Conservation (phyloP, 1,284 basidiomycete species). For the Inonotus obliquus region DNA sequence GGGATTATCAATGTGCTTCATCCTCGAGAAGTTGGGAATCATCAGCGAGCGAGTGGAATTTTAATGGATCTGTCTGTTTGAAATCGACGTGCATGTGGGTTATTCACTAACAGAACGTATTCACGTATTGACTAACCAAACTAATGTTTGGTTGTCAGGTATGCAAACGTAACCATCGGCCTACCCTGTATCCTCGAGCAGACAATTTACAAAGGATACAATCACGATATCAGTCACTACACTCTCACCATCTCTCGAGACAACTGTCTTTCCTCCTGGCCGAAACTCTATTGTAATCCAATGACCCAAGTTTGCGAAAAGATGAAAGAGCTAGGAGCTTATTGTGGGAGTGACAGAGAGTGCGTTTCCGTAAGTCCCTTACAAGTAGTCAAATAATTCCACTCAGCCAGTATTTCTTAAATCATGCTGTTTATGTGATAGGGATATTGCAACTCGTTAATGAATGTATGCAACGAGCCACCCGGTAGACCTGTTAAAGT, state of each 20-base stretch:
- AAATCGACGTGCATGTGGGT: slow-evolving; percentile 59
- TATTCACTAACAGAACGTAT: neutral
- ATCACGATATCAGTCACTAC: slow-evolving; percentile 38
- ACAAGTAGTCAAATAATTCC: no score
- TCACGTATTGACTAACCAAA: neutral
- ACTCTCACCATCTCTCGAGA: slow-evolving; percentile 55
- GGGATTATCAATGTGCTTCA: slow-evolving; percentile 65
- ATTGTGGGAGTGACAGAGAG: slow-evolving; percentile 56
- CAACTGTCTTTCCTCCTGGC: slow-evolving; percentile 45
- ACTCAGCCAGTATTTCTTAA: slow-evolving; percentile 12
- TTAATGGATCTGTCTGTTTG: slow-evolving; percentile 59
- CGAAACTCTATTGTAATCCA: slow-evolving; percentile 55
- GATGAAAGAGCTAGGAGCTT: slow-evolving; percentile 38
- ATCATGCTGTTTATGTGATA: neutral
- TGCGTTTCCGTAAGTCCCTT: slow-evolving; percentile 37
- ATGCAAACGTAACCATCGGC: slow-evolving; percentile 41
- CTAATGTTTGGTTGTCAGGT: neutral
- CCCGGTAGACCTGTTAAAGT: slow-evolving; percentile 33
- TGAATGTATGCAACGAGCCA: slow-evolving; percentile 29
- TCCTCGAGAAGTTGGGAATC: slow-evolving; percentile 34
- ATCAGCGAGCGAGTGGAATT: slow-evolving; percentile 40
- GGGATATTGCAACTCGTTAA: slow-evolving; percentile 26
- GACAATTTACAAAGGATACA: slow-evolving; percentile 51
- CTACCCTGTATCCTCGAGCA: slow-evolving; percentile 57
- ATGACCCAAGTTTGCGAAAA: slow-evolving; percentile 40